These are phyloP conservation scores for Chaetomiaceae sp. DNA, from an alignment of 2,329 filamentous ascomycete species.

Conservation along the genomic window DNA sequence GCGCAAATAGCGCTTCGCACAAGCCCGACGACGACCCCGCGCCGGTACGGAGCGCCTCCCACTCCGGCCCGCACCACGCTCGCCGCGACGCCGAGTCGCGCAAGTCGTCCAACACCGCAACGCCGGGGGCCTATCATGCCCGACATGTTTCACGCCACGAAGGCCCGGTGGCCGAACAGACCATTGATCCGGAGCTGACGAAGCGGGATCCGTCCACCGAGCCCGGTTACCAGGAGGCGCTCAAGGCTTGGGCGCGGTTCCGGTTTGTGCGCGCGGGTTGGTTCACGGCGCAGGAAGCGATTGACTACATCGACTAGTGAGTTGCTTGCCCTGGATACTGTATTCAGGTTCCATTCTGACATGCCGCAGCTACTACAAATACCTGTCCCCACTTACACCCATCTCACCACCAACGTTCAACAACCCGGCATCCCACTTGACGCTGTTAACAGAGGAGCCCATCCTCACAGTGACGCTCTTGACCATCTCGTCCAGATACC, in stretches of 20 bases:
- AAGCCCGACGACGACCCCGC: slow-evolving; percentile 20
- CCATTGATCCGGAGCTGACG: slow-evolving; percentile 45
- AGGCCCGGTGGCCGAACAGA: slow-evolving; percentile 31
- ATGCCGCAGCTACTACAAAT: slow-evolving; percentile 71
- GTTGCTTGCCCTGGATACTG: slow-evolving; percentile 24
- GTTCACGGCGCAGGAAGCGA: slow-evolving; percentile 91
- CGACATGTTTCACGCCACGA: slow-evolving; percentile 23
- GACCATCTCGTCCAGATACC: slow-evolving; percentile 85
- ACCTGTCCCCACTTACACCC: slow-evolving; percentile 85
- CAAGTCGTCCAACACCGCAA: slow-evolving; percentile 17
- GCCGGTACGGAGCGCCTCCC: slow-evolving; percentile 10
- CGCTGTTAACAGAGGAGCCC: slow-evolving; percentile 82
- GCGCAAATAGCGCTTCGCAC: slow-evolving; percentile 18
- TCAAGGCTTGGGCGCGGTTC: slow-evolving; percentile 86
- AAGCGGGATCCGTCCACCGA: slow-evolving; percentile 44
- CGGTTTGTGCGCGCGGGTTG: slow-evolving; percentile 94
- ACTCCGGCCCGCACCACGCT: slow-evolving; percentile 15
- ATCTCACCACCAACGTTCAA: slow-evolving; percentile 90
- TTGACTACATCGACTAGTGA: slow-evolving; percentile 89
- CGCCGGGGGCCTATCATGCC: slow-evolving; percentile 16
- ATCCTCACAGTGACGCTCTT: slow-evolving; percentile 88
- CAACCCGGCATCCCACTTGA: slow-evolving; percentile 72
- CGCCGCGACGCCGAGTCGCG: slow-evolving; percentile 18
- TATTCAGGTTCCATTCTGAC: slow-evolving; percentile 1
- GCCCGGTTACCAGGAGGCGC: slow-evolving; percentile 61